A percentile compares a stretch with the other conserved stretches of the same genome.
phyloP scores from a whole-genome alignment of 1,139 yeast genomes.

The Saccharomyces pastorianus region DNA sequence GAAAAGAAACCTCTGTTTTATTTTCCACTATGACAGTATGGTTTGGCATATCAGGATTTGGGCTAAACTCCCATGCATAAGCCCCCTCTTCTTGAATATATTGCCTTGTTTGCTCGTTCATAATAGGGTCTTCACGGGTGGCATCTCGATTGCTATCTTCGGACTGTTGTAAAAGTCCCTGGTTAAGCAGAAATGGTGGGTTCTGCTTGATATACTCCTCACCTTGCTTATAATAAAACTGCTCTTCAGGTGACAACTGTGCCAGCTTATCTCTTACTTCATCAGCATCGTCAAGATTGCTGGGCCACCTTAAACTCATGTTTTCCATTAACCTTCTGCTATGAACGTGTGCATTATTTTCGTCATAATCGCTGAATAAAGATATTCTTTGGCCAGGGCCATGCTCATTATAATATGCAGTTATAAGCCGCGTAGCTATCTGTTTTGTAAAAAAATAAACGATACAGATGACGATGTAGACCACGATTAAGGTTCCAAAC shows the following conservation, averaged over 20 bases:
- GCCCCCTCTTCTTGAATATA: slow-evolving; percentile 86
- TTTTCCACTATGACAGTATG: slow-evolving; percentile 57
- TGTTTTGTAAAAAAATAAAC: slow-evolving; percentile 18
- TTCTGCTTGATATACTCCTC: slow-evolving; percentile 44
- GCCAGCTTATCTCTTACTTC: slow-evolving; percentile 58
- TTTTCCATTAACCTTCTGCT: slow-evolving; percentile 8
- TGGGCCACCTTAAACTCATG: slow-evolving; percentile 38
- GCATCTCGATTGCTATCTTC: slow-evolving; percentile 19
- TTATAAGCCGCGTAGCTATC: slow-evolving; percentile 16
- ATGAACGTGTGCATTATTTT: background rate
- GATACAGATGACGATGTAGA: slow-evolving; percentile 18
- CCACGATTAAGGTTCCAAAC: slow-evolving; percentile 19
- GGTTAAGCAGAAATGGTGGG: slow-evolving; percentile 46
- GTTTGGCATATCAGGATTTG: slow-evolving; percentile 53
- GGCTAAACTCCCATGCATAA: slow-evolving; percentile 84
- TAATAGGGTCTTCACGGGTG: slow-evolving; percentile 38
- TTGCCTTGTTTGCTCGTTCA: slow-evolving; percentile 41
- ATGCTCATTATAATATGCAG: slow-evolving; percentile 4
- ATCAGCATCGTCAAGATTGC: slow-evolving; percentile 56
- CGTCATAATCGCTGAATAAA: slow-evolving; percentile 10
- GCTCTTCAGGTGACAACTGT: slow-evolving; percentile 61
- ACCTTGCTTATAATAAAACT: slow-evolving; percentile 62
- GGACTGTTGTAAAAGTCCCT: slow-evolving; percentile 12
- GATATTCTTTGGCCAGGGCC: slow-evolving; percentile 10
- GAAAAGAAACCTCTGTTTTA: slow-evolving; percentile 71